Percentiles rank a stretch among this genome's conserved stretches.
Evolutionary conservation across 1,284 basidiomycete genomes (phyloP).

Genomic region (Peniophora sp.): DNA sequence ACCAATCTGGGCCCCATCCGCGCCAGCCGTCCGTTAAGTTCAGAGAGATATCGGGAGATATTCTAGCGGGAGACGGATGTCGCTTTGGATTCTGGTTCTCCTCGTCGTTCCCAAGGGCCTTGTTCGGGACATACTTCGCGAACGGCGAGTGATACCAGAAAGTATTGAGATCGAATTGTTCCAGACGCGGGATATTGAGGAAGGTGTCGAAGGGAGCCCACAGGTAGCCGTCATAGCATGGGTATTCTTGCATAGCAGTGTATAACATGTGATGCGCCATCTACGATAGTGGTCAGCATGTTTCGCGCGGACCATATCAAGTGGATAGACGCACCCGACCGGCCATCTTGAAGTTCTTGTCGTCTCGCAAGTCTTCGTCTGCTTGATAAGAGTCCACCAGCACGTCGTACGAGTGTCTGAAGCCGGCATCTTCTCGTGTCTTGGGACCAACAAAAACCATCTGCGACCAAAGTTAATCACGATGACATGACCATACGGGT

Average conservation of each 20-base stretch:
- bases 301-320: not conserved
- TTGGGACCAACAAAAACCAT: constrained; percentile 42
- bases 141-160: constrained; percentile 47
- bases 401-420: constrained; percentile 40
- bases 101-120: constrained; percentile 18
- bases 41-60: constrained; percentile 31
- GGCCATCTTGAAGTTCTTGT: constrained; percentile 32
- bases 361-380: constrained; percentile 30
- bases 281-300: constrained; percentile 11
- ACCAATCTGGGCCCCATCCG: constrained; percentile 35
- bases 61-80: constrained; percentile 27
- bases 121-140: constrained; percentile 32
- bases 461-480: constrained; percentile 15
- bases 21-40: constrained; percentile 28
- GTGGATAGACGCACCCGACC: constrained; percentile 27
- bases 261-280: constrained; percentile 50
- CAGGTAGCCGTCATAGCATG: constrained; percentile 42
- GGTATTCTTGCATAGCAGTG: constrained; percentile 32
- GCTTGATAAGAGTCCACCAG: constrained; percentile 38
- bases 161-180: constrained; percentile 32
- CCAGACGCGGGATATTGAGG: constrained; percentile 39
- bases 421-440: constrained; percentile 39
- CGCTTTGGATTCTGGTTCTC: constrained; percentile 14
- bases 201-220: constrained; percentile 46
- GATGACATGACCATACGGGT: not conserved